phyloP scores from a whole-genome alignment of 768 basidiomycete species.

The Guyanaporus albipodus region DNA sequence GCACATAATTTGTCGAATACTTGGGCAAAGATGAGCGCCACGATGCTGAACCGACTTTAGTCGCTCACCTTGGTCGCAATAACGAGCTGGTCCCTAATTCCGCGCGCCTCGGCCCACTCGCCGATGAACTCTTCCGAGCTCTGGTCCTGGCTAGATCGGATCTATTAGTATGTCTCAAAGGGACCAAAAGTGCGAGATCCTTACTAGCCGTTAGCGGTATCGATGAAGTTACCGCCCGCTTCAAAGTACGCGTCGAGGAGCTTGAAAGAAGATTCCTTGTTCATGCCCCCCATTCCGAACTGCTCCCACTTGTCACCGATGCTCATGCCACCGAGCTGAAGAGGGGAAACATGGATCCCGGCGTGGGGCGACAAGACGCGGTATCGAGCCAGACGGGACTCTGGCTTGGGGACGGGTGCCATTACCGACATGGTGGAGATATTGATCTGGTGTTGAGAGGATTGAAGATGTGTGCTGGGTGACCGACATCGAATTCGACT shows the following conservation, averaged over 20 bases:
- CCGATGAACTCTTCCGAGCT: conserved; percentile 51
- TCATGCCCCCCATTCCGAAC: too few species aligned
- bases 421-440: background rate
- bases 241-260: conserved; percentile 31
- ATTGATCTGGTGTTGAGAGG: too few species aligned
- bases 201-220: conserved; percentile 45
- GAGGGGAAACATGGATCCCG: too few species aligned
- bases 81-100: conserved; percentile 45
- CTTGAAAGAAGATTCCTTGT: too few species aligned
- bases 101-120: conserved; percentile 46
- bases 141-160: conserved; percentile 43
- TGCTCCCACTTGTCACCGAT: too few species aligned
- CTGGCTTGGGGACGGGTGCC: conserved; percentile 23
- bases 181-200: conserved; percentile 5
- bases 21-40: conserved; percentile 6
- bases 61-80: conserved; percentile 41
- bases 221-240: conserved; percentile 47
- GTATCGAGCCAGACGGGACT: conserved; percentile 28
- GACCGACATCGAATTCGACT: too few species aligned
- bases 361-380: too few species aligned
- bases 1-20: conserved; percentile 19
- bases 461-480: too few species aligned
- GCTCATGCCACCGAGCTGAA: too few species aligned
- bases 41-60: too few species aligned
- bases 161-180: too few species aligned